Conservation (phyloP, 1,284 basidiomycete genomes). For the Xerocomus amazonicus region DNA sequence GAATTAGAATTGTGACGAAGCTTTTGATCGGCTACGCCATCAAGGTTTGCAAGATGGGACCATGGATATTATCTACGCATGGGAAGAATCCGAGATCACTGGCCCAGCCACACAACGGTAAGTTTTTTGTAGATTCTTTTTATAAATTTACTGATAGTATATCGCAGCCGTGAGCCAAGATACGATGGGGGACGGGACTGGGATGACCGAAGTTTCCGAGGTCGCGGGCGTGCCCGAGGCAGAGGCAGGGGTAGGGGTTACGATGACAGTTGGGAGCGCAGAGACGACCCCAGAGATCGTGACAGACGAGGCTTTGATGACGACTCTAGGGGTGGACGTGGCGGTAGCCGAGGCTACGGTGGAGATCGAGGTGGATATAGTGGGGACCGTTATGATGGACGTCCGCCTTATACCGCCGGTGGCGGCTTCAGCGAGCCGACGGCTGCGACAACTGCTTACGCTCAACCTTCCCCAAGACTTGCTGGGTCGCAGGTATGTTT, state of each 20-base stretch:
- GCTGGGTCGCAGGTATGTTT: conserved; percentile 22
- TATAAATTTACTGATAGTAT: conserved; percentile 8
- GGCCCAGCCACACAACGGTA: conserved; percentile 39
- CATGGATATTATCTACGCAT: conserved; percentile 86
- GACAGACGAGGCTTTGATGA: conserved; percentile 47
- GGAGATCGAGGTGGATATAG: conserved; percentile 34
- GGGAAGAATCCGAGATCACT: conserved; percentile 58
- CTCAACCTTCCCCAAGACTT: conserved; percentile 21
- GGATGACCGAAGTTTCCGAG: conserved; percentile 45
- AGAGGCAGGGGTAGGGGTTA: conserved; percentile 36
- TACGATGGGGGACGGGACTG: conserved; percentile 42
- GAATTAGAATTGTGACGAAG: conserved; percentile 66
- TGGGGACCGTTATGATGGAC: conserved; percentile 37
- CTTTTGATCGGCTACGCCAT: conserved; percentile 77
- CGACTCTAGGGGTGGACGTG: conserved; percentile 39
- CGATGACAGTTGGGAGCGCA: conserved; percentile 44
- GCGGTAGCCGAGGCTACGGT: conserved; percentile 36
- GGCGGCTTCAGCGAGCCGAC: conserved; percentile 34
- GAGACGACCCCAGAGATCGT: conserved; percentile 46
- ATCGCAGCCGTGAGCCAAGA: conserved; percentile 27
- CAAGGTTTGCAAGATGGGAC: conserved; percentile 80
- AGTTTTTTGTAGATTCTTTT: background rate
- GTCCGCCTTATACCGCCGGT: conserved; percentile 28
- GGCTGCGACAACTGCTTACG: conserved; percentile 19
- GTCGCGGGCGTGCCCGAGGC: conserved; percentile 41